These are phyloP conservation scores for Pseudogymnoascus sp. DNA, from an alignment of 2,329 filamentous ascomycete genomes.

Conservation along the genomic window DNA sequence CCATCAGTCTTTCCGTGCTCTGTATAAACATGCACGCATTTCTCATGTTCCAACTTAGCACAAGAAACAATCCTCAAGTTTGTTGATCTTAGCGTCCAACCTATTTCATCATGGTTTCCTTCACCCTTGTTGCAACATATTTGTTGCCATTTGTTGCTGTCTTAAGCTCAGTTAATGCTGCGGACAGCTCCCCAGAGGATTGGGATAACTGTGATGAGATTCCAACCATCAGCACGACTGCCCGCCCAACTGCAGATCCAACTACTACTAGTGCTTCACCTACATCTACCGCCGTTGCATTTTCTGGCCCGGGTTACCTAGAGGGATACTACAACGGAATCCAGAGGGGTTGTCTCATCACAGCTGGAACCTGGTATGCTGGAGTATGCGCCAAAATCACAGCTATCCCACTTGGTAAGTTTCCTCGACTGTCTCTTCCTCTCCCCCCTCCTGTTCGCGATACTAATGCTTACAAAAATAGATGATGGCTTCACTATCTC, in stretches of 20 bases:
- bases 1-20: background rate
- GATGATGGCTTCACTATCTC: constrained; percentile 19
- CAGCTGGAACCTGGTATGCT: background rate
- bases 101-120: background rate
- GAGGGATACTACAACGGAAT: background rate
- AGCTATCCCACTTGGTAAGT: background rate
- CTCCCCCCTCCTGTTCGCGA: background rate
- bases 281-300: constrained; percentile 14
- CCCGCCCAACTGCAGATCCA: background rate
- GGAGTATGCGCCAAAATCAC: background rate
- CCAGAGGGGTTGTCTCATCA: background rate
- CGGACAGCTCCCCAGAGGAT: background rate
- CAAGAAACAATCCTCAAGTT: background rate
- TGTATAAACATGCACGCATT: background rate
- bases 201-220: background rate
- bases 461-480: background rate
- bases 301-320: background rate
- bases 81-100: background rate
- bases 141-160: background rate
- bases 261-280: constrained; percentile 5
- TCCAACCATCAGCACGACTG: background rate
- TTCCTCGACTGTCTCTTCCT: background rate
- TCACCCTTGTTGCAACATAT: background rate
- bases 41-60: background rate
- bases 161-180: background rate